Evolutionary conservation across 2,329 filamentous ascomycete genomes (phyloP), one percentile per base, ranked within the genome.

Genomic region (Cladophialophora bantiana): DNA sequence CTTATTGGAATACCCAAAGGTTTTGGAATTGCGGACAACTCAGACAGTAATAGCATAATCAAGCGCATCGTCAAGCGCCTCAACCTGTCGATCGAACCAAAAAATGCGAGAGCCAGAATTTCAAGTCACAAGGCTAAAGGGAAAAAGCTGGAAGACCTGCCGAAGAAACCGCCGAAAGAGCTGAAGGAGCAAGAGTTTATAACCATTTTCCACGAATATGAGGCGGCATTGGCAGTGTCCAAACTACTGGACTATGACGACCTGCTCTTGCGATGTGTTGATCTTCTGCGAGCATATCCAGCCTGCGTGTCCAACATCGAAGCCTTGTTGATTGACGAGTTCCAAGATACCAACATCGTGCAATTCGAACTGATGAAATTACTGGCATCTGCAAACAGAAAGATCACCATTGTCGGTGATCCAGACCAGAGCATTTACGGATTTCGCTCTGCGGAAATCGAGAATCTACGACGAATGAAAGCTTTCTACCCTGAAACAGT

Each of bases 401-500:
- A 88, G n/a, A 94, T 98, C 72, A 98, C 94, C 0, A 92, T 97
- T 67, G 95, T 99, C 4, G 95, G 94, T 38, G 94, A 99, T 76
- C 94, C 95, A 0, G 95, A 99, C 77, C 94, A 99, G 78, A 97
- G 94, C 77, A 99, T 99, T 65, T 99, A 98, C 76, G 92, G 94
- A 20, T 99, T 96, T 84, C 89, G 94, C 20, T 94, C 93, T 7
- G 94, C 95, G 9, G 94, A 99, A 77, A 92, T 94, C 72, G 90
- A 90, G 76, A 99, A 98, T 73, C 83, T 98, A 56, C 86, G 87
- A 70, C 88, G 91, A 2, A 89, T 99, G 83, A 86, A 93, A 60
- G 82, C 83, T 50, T 89, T 92, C 66, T 97, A 91, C 74, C 89
- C 89, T 0, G 86, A 90, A 32, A 95, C 93, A 0, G 85, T 93